Evolutionary conservation across 495 filamentous ascomycete genomes (phyloP), one percentile per base, ranked within the genome.

Genomic region (Echria macrotheca): DNA sequence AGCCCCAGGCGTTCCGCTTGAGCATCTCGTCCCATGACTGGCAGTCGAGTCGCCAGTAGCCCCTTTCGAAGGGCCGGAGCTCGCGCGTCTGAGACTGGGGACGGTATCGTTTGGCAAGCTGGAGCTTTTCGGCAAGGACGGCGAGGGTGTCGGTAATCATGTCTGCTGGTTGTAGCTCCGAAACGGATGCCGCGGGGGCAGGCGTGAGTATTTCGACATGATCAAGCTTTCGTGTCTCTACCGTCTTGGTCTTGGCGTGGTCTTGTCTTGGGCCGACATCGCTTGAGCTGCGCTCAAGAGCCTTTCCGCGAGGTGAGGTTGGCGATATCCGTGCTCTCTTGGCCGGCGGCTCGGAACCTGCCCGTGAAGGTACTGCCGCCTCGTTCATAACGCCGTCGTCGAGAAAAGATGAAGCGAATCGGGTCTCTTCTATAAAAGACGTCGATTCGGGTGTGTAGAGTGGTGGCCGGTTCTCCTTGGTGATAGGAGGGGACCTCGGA

Each of bases 1-100:
- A 86, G 2, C 61, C 52, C 86, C 86, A 89, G 44, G 80, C 78
- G 7, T 75, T 66, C 5, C 47, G 50, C 23, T 69, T 69, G 4
- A 70, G 57, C 0, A 56, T 56, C 4, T 53, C 23, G 5, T 61
- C 54, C 77, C 75, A 80, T 9, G 65, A 50, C 4, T 60, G 52
- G 46, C 79, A 73, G 17, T 73, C 71, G 1, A 89, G 38, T 10
- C 65, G 58, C 86, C 86, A 91, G 60, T 85, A 76, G 14, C 86
- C 86, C 23, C 86, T 67, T 57, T 91, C 86, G 12, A 79, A 69
- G 0, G 61, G 62, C 7, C 75, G 67, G 0, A 86, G 66, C 0
- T 57, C 54, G 4, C 86, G 76, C 3, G 63, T 60, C 58, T 79
- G 71, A 0, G 51, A 48, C n/a, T 49, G 42, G 2, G 83, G 83